A percentile compares a stretch with the other conserved stretches of the same genome.
phyloP scores from a whole-genome alignment of 805 yeast species.

The Barnettozyma pratensis region DNA sequence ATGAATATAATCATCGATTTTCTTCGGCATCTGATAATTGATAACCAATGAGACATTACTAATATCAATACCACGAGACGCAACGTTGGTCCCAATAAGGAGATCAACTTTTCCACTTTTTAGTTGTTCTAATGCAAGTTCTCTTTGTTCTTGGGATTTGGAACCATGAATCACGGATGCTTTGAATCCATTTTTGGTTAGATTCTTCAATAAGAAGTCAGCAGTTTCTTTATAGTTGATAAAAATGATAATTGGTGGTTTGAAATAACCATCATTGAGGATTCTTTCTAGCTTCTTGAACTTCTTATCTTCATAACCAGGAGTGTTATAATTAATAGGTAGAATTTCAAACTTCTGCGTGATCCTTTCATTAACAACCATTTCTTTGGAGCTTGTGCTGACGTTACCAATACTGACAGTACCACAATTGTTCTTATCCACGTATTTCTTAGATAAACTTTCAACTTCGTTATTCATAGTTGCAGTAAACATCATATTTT shows the following conservation, averaged over 20 bases:
- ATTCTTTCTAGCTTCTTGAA: constrained; percentile 38
- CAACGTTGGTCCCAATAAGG: constrained; percentile 89
- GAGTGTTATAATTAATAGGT: constrained; percentile 23
- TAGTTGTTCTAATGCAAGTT: constrained; percentile 60
- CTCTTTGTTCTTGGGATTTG: constrained; percentile 80
- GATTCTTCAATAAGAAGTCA: constrained; percentile 53
- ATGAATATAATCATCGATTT: constrained; percentile 82
- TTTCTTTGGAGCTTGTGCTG: constrained; percentile 24
- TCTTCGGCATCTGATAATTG: constrained; percentile 77
- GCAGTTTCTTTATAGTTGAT: constrained; percentile 73
- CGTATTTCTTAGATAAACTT: constrained; percentile 55
- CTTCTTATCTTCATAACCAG: constrained; percentile 41
- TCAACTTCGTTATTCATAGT: constrained; percentile 80
- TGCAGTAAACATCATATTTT: constrained; percentile 91
- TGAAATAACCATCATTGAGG: constrained; percentile 25
- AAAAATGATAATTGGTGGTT: constrained; percentile 71
- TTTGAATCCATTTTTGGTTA: constrained; percentile 40
- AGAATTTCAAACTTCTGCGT: constrained; percentile 61
- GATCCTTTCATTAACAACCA: constrained; percentile 44
- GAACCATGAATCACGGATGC: constrained; percentile 80
- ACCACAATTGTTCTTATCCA: constrained; percentile 46
- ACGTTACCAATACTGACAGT: constrained; percentile 62
- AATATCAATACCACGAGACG: constrained; percentile 95
- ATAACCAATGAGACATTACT: constrained; percentile 79
- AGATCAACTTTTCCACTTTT: constrained; percentile 51